A percentile compares a stretch with the other conserved stretches of the same genome.
Evolutionary conservation across 257 asterid species (phyloP).

Genomic region (Scutellaria galericulata): DNA sequence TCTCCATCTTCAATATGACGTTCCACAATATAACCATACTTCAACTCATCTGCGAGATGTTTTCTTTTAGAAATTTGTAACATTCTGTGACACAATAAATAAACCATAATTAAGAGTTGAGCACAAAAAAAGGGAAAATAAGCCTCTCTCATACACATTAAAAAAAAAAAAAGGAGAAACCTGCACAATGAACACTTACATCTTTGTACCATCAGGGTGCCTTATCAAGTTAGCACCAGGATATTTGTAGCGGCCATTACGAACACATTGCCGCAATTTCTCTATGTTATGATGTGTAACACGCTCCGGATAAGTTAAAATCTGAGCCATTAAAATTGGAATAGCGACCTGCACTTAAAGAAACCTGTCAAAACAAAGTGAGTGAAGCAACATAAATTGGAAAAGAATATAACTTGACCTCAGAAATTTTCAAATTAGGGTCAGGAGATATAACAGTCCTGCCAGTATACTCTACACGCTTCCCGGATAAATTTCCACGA

Average conservation of each 20-base stretch:
- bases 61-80: slow-evolving; percentile 58
- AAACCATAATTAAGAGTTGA: slow-evolving; percentile 7
- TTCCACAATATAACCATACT: slow-evolving; percentile 75
- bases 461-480: slow-evolving; percentile 96
- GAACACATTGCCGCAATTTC: slow-evolving; percentile 88
- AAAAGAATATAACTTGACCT: slow-evolving; percentile 55
- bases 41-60: slow-evolving; percentile 79
- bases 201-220: slow-evolving; percentile 74
- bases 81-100: slow-evolving; percentile 52
- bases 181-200: slow-evolving; percentile 49
- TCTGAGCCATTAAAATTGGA: slow-evolving; percentile 84
- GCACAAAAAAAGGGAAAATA: not conserved
- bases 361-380: slow-evolving; percentile 27
- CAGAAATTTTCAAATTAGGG: slow-evolving; percentile 84
- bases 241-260: slow-evolving; percentile 88
- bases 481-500: slow-evolving; percentile 90
- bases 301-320: slow-evolving; percentile 89
- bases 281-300: slow-evolving; percentile 92
- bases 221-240: slow-evolving; percentile 87
- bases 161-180: not conserved
- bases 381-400: not conserved
- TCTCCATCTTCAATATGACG: slow-evolving; percentile 98
- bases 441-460: slow-evolving; percentile 98
- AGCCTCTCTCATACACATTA: not conserved
- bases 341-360: slow-evolving; percentile 69